Percentiles rank a stretch among this genome's conserved stretches.
phyloP scores from a whole-genome alignment of 768 basidiomycete genomes.

The Lentinula aciculospora region DNA sequence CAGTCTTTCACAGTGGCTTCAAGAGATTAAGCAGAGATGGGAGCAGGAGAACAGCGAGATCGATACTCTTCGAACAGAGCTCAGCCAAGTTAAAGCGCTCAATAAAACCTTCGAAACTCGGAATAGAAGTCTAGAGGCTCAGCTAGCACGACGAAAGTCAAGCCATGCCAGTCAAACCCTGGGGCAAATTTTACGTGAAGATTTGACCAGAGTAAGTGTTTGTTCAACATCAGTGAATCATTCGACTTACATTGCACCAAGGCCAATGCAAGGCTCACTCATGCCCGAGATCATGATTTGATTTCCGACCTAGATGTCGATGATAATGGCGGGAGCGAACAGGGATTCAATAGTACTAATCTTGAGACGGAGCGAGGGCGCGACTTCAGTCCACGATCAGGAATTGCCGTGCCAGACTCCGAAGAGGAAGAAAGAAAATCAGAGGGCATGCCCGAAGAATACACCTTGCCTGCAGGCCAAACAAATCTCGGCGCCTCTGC shows the following conservation, averaged over 20 bases:
- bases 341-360: not conserved
- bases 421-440: not conserved
- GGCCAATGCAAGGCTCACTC: not conserved
- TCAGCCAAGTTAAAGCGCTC: constrained; percentile 1
- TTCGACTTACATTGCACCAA: not conserved
- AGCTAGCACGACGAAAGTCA: constrained; percentile 18
- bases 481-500: not conserved
- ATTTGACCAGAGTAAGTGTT: not conserved
- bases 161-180: constrained; percentile 25
- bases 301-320: not conserved
- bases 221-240: not conserved
- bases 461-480: not conserved
- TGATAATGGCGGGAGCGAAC: not conserved
- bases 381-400: not conserved
- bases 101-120: constrained; percentile 19
- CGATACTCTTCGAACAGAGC: constrained; percentile 29
- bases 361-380: not conserved
- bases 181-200: constrained; percentile 3
- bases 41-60: constrained; percentile 17
- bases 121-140: constrained; percentile 28
- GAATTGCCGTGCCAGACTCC: not conserved
- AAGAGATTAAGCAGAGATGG: not conserved
- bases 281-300: not conserved
- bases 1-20: not conserved
- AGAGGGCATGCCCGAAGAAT: not conserved